phyloP scores from a whole-genome alignment of 257 asterid genomes.

The Coffea eugenioides region DNA sequence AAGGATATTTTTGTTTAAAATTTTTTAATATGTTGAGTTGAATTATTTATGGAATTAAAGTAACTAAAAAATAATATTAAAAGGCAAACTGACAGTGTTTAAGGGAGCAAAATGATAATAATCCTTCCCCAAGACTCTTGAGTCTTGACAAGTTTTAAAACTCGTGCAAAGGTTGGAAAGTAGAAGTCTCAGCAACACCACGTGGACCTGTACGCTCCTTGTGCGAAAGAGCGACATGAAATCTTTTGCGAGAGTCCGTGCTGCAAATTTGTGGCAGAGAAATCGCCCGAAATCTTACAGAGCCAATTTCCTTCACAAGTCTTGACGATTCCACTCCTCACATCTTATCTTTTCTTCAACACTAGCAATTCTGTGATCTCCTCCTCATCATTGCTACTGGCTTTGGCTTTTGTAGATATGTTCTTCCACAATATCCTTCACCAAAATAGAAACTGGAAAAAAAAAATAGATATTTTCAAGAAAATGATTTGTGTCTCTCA shows the following conservation, averaged over 20 bases:
- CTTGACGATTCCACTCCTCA: conserved; percentile 11
- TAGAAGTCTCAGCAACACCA: conserved; percentile 2
- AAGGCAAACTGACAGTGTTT: no score
- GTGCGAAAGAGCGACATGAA: conserved; percentile 23
- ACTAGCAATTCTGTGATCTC: not conserved
- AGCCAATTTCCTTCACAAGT: conserved; percentile 46
- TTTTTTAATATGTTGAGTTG: no score
- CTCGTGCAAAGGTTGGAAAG: conserved; percentile 7
- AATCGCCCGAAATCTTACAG: conserved; percentile 30
- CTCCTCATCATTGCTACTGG: not conserved
- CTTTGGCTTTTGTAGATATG: not conserved
- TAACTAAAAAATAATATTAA: no score
- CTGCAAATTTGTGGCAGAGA: conserved; percentile 41
- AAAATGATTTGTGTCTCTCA: not conserved
- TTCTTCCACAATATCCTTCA: not conserved
- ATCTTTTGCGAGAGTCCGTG: conserved; percentile 11
- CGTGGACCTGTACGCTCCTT: conserved; percentile 12
- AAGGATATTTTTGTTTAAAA: no score
- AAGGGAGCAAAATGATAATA: no score
- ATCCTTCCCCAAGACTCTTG: no score
- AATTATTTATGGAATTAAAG: no score
- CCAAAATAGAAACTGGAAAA: not conserved
- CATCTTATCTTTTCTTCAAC: conserved; percentile 40
- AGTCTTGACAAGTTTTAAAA: no score
- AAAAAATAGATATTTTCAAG: not conserved